Percentiles rank a stretch among this genome's conserved stretches.
Conservation (phyloP, 257 asterid genomes). For the Nicotiana knightiana region DNA sequence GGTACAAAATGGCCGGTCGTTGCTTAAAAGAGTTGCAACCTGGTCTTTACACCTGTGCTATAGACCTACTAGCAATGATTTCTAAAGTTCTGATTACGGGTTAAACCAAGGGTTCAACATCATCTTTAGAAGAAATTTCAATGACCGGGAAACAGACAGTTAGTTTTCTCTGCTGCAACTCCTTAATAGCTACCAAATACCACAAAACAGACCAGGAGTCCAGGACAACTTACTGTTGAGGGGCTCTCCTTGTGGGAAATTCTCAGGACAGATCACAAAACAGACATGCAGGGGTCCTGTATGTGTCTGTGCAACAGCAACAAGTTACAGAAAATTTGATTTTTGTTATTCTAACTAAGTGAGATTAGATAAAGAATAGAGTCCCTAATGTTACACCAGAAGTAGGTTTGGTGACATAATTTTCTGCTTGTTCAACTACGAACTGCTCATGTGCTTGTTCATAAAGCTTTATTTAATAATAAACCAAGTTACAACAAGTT, state of each 20-base stretch:
- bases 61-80: neutral
- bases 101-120: neutral
- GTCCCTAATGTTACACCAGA: neutral
- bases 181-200: neutral
- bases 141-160: neutral
- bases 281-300: too few relatives aligned
- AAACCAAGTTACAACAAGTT: neutral
- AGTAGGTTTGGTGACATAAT: neutral
- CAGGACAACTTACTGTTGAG: neutral
- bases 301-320: too few relatives aligned
- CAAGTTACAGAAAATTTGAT: neutral
- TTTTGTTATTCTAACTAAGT: neutral
- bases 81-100: neutral
- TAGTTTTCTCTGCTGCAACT: neutral
- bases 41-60: neutral
- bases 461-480: too few relatives aligned
- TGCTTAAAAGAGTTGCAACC: neutral
- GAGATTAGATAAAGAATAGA: neutral
- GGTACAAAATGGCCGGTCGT: neutral
- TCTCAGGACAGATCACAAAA: neutral
- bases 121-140: neutral
- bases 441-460: neutral
- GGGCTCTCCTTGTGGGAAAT: too few relatives aligned
- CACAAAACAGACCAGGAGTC: neutral
- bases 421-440: neutral